Evolutionary conservation across 2,329 filamentous ascomycete genomes (phyloP).

Genomic region (Plectosphaerella sp.): DNA sequence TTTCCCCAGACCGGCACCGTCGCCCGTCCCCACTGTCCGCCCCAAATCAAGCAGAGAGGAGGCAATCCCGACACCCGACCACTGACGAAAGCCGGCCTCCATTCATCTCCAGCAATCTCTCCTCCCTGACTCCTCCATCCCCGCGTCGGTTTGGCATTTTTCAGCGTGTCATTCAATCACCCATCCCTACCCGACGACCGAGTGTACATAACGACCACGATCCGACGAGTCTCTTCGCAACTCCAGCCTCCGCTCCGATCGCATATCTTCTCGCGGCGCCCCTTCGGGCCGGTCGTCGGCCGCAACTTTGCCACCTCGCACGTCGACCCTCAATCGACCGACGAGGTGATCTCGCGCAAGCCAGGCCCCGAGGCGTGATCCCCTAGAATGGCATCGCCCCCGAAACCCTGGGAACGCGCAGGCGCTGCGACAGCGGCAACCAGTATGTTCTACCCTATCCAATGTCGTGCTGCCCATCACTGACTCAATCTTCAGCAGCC

Average conservation of each 20-base stretch:
- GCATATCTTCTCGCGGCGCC: not conserved
- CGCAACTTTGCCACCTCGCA: not conserved
- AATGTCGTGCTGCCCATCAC: constrained; percentile 3
- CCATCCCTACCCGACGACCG: not conserved
- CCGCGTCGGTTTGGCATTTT: not conserved
- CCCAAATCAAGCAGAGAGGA: no score
- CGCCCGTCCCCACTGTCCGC: not conserved
- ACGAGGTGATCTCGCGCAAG: not conserved
- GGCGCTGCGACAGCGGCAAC: constrained; percentile 50
- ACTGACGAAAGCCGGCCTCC: not conserved
- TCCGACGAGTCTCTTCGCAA: not conserved
- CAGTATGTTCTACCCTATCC: constrained; percentile 36
- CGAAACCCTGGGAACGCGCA: constrained; percentile 93
- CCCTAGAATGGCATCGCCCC: constrained; percentile 67
- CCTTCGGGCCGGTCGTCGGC: not conserved
- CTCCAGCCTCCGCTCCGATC: not conserved
- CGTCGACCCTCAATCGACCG: not conserved
- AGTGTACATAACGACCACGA: not conserved
- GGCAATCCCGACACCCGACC: not conserved
- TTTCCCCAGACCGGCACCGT: not conserved
- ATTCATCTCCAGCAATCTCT: no score
- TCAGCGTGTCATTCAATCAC: not conserved
- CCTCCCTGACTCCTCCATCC: not conserved
- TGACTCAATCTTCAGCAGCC: constrained; percentile 5
- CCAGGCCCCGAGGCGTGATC: not conserved